Evolutionary conservation across 345 rosid species (phyloP).

Genomic region (Citrus medica): DNA sequence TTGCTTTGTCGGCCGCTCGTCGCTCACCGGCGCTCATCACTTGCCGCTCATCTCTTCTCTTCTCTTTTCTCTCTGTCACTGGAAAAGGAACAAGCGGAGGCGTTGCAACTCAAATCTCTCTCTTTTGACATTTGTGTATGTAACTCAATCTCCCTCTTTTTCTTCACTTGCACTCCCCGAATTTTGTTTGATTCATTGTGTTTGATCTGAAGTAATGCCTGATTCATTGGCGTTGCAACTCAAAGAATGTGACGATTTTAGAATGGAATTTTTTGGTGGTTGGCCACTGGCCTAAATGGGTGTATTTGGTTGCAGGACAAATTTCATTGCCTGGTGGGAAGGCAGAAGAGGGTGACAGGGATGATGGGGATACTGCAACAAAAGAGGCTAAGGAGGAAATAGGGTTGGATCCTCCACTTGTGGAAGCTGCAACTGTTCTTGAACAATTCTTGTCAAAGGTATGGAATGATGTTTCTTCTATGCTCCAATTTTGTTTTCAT

Average conservation of each 20-base stretch:
- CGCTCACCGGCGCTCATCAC: too few relatives aligned
- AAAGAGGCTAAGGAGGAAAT: conserved; percentile 74
- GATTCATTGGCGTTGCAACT: too few relatives aligned
- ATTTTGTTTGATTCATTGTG: background rate
- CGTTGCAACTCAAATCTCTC: background rate
- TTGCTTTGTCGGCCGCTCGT: accelerated
- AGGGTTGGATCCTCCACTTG: conserved; percentile 66
- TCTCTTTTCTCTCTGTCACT: too few relatives aligned
- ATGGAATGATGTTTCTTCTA: background rate
- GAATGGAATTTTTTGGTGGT: background rate
- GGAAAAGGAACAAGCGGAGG: background rate
- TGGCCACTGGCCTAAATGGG: conserved; percentile 1
- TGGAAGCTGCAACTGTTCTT: conserved; percentile 51
- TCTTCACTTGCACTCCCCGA: background rate
- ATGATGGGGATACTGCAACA: conserved; percentile 62
- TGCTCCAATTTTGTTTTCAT: background rate
- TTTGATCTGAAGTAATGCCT: too few relatives aligned
- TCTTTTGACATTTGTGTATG: background rate
- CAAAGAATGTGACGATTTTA: background rate
- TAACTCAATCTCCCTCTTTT: background rate
- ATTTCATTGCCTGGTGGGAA: conserved; percentile 81
- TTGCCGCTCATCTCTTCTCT: background rate
- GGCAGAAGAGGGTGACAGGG: conserved; percentile 61
- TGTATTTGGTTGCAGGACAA: conserved; percentile 48
- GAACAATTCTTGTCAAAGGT: conserved; percentile 97